Percentiles rank a stretch among this genome's conserved stretches.
Evolutionary conservation across 2,329 filamentous ascomycete species (phyloP).

Genomic region (Cladosporium sp.): DNA sequence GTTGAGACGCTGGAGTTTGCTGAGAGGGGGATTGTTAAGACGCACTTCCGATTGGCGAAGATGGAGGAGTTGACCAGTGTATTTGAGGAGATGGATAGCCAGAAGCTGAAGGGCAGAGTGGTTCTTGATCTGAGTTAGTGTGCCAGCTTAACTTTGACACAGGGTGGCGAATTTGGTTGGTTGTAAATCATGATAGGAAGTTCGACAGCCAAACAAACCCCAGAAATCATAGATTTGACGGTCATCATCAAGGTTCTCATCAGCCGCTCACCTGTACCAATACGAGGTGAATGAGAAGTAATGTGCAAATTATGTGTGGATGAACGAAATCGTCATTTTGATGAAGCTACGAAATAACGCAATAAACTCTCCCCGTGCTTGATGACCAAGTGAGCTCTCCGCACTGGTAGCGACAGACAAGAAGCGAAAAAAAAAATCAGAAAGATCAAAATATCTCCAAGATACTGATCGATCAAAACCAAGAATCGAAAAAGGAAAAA

Average conservation of each 20-base stretch:
- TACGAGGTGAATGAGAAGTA: neutral
- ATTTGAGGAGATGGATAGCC: slow-evolving; percentile 50
- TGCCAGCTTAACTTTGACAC: neutral
- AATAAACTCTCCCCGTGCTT: neutral
- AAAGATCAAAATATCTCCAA: neutral
- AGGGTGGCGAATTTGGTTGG: neutral
- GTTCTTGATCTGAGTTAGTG: slow-evolving; percentile 44
- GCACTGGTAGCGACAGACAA: slow-evolving; percentile 14
- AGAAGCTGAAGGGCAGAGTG: slow-evolving; percentile 48
- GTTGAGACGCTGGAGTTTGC: slow-evolving; percentile 52
- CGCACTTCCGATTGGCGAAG: slow-evolving; percentile 47
- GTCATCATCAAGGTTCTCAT: neutral
- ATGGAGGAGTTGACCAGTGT: slow-evolving; percentile 49
- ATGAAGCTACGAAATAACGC: neutral
- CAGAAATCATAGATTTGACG: too few species aligned
- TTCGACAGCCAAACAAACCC: neutral
- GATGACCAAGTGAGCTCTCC: neutral
- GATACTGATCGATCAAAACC: neutral
- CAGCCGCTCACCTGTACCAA: neutral
- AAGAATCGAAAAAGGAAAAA: neutral
- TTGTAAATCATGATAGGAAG: neutral
- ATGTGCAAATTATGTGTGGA: neutral
- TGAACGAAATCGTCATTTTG: neutral
- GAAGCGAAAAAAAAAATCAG: neutral
- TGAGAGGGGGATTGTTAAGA: slow-evolving; percentile 47